Conservation (phyloP, 805 yeast genomes). For the Saturnispora gosingensis region DNA sequence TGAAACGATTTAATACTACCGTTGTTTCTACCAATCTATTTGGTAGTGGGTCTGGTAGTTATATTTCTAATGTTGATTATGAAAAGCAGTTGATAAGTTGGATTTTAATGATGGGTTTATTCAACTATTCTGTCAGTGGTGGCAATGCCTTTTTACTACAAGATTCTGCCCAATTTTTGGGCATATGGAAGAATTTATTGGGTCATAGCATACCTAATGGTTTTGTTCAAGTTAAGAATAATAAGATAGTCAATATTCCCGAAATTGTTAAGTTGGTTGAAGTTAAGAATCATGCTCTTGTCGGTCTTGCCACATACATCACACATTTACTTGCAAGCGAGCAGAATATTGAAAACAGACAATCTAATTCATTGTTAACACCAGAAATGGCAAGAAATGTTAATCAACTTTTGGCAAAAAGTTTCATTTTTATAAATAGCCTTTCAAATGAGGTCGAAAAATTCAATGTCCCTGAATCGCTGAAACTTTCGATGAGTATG, state of each 20-base stretch:
- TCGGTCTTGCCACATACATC: slow-evolving; percentile 47
- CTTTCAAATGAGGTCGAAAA: slow-evolving; percentile 18
- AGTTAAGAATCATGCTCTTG: slow-evolving; percentile 48
- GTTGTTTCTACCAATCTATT: slow-evolving; percentile 27
- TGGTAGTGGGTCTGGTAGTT: slow-evolving; percentile 22
- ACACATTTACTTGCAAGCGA: slow-evolving; percentile 39
- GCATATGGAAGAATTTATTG: slow-evolving; percentile 54
- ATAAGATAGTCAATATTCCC: slow-evolving; percentile 24
- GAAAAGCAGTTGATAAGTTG: slow-evolving; percentile 43
- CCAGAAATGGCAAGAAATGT: slow-evolving; percentile 26
- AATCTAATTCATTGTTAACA: slow-evolving; percentile 22
- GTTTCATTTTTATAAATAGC: slow-evolving; percentile 23
- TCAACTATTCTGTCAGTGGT: slow-evolving; percentile 36
- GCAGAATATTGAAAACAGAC: slow-evolving; percentile 7
- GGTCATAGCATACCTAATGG: slow-evolving; percentile 40
- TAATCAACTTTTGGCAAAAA: slow-evolving; percentile 25
- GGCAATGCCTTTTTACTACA: slow-evolving; percentile 31
- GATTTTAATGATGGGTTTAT: slow-evolving; percentile 54
- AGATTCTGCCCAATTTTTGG: slow-evolving; percentile 49
- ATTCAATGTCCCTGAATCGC: slow-evolving; percentile 13
- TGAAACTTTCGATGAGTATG: slow-evolving; percentile 19
- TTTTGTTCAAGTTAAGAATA: slow-evolving; percentile 26
- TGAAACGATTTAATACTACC: slow-evolving; percentile 30
- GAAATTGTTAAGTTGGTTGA: slow-evolving; percentile 34
- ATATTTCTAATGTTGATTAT: slow-evolving; percentile 25